Evolutionary conservation across 2,329 filamentous ascomycete genomes (phyloP), one percentile per base, ranked within the genome.

Genomic region (Gremmenia infestans): DNA sequence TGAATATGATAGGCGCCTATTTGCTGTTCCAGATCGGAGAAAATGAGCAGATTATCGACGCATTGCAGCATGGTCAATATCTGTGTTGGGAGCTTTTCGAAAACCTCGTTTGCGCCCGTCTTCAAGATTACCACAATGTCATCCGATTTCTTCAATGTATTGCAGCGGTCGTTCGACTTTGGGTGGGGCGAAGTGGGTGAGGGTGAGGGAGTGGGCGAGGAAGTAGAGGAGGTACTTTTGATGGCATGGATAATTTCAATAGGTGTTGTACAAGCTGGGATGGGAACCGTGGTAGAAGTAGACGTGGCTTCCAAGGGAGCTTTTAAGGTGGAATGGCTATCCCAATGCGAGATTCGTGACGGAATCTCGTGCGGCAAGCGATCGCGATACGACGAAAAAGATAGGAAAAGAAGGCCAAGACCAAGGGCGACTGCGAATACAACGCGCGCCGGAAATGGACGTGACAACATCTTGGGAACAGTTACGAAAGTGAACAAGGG

Each of bases 71-170:
- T 72, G 6, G 79, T 81, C 63, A 81, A 68, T 17, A 82, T 71
- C 61, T 82, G 80, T 2, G 76, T 78, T 3, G 80, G 80, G 2
- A 83, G 65, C 47, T 74, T 77, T 40, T 74, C 70, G 57, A 74
- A 80, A n/a, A 78, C 68, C 63, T 82, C 79, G 22, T 76, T 79
- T 4, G 80, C 78, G 43, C 79, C 79, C 4, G 81, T 82, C 69
- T 82, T 82, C 69, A 83, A 75, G 49, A 82, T 68, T 25, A 82
- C 69, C 36, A 46, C 39, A n/a, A 53, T 42, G 40, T 53, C 51
- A 19, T 45, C 42, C 19, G 42, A 45, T 45, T 45, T 45, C 17
- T 45, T 19, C n/a, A 22, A 45, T 9, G 42, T 19, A 22, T 45
- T 19, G 42, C 42, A 45, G 19, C 42, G 42, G 12, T 23, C 19